Evolutionary conservation across 2,329 filamentous ascomycete genomes (phyloP).

Genomic region (Sphaerulina vaccinii): DNA sequence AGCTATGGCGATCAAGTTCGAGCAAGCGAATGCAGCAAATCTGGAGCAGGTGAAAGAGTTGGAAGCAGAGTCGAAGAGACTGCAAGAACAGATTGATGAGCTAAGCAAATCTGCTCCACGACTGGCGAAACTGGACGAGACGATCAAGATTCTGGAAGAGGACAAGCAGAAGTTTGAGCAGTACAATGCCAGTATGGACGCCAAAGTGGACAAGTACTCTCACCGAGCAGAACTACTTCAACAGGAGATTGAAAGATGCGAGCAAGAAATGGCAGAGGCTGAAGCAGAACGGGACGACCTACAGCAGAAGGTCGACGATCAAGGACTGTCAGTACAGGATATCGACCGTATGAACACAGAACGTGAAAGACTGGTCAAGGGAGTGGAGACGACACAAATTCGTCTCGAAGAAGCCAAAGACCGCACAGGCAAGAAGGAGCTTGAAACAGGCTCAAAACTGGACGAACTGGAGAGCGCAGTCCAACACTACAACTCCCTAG

Average conservation of each 20-base stretch:
- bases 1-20: slow-evolving; percentile 84
- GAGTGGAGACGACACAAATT: slow-evolving; percentile 71
- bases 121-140: slow-evolving; percentile 77
- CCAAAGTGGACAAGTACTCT: slow-evolving; percentile 86
- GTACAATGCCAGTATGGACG: slow-evolving; percentile 82
- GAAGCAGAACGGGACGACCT: slow-evolving; percentile 78
- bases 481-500: slow-evolving; percentile 88
- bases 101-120: slow-evolving; percentile 84
- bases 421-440: slow-evolving; percentile 78
- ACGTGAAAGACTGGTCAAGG: slow-evolving; percentile 86
- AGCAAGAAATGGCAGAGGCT: slow-evolving; percentile 71
- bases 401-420: slow-evolving; percentile 83
- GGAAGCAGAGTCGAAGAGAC: slow-evolving; percentile 77
- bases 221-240: slow-evolving; percentile 77
- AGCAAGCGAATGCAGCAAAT: slow-evolving; percentile 79
- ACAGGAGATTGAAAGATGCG: slow-evolving; percentile 77
- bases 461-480: slow-evolving; percentile 90
- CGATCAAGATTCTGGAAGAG: slow-evolving; percentile 90
- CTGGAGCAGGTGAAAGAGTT: slow-evolving; percentile 78
- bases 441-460: slow-evolving; percentile 79
- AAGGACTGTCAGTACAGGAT: slow-evolving; percentile 95
- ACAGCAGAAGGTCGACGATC: slow-evolving; percentile 83
- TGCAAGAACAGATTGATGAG: slow-evolving; percentile 84
- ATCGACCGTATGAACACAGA: slow-evolving; percentile 99
- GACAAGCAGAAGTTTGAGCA: slow-evolving; percentile 94